Evolutionary conservation across 2,329 filamentous ascomycete species (phyloP), one percentile per base, ranked within the genome.

Genomic region (Cercospora zeina): DNA sequence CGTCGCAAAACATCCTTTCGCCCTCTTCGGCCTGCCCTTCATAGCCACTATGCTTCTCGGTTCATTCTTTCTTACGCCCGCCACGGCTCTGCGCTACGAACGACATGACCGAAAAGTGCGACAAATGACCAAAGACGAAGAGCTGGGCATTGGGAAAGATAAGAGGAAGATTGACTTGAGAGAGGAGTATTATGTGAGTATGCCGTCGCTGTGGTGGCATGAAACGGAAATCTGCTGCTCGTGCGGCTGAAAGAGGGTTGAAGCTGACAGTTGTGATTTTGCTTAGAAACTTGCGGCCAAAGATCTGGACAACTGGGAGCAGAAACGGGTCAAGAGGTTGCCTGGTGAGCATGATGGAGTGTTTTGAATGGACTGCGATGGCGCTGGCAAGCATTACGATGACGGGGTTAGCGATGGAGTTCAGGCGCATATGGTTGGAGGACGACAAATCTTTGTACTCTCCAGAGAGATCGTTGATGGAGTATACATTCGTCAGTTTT

Each of bases 251-350:
- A 34, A 34, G 2, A 5, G 31, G 8, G 2, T 34, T n/a, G 10
- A 34, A 8, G n/a, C 39, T 53, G 62, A 64, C 67, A 55, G 5
- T 8, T 69, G 45, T 34, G 49, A 24, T 54, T 11, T 10, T 53
- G 42, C 8, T 14, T 76, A 95, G 90, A 86, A 87, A 78, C 81
- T 90, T 39, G 89, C 91, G 69, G 90, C 90, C 33, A 96, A 96
- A 76, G 95, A 97, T 74, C 79, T 97, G 64, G 93, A 99, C 72
- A 85, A 91, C 73, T 99, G 95, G 95, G 93, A 97, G 76, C 95
- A 97, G 78, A 96, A 95, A 78, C 87, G 96, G 58, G 92, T 97
- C 10, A 87, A 96, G 79, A 83, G 95, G 74, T 83, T 97, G 64
- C 87, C 90, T 19, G 95, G 95, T 68, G 96, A 99, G 77, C 89